Percentiles rank a stretch among this genome's conserved stretches.
These are phyloP conservation scores for Mortierella sp. DNA, from an alignment of 371 early-diverging fungal genomes.

Conservation along the genomic window DNA sequence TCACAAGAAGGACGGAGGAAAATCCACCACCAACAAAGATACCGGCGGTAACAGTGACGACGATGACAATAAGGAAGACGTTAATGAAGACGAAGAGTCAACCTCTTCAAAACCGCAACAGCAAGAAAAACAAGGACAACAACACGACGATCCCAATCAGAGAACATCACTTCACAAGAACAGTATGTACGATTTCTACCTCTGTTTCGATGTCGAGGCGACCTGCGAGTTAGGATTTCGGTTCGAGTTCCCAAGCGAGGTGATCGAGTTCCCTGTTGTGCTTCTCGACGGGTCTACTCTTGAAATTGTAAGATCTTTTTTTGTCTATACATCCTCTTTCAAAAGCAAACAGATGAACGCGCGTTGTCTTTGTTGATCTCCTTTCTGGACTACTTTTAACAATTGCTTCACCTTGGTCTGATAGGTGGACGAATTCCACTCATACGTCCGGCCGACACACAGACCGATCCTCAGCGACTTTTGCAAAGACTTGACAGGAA, in stretches of 20 bases:
- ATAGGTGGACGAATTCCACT: slow-evolving; percentile 79
- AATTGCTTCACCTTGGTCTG: not conserved
- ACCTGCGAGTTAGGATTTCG: slow-evolving; percentile 78
- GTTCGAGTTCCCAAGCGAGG: slow-evolving; percentile 78
- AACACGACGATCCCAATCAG: not conserved
- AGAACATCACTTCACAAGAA: slow-evolving; percentile 21
- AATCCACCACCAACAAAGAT: slow-evolving; percentile 6
- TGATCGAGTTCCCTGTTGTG: slow-evolving; percentile 90
- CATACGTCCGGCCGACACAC: slow-evolving; percentile 78
- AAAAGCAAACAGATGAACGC: not conserved
- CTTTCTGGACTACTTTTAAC: not conserved
- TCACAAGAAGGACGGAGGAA: slow-evolving; percentile 55
- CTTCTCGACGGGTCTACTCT: slow-evolving; percentile 72
- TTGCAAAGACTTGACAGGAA: slow-evolving; percentile 84
- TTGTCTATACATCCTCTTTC: not conserved
- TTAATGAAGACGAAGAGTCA: not conserved
- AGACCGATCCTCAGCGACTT: slow-evolving; percentile 79
- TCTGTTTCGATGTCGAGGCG: slow-evolving; percentile 88
- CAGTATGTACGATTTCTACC: slow-evolving; percentile 69
- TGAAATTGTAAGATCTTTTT: slow-evolving; percentile 66
- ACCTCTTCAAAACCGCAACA: not conserved
- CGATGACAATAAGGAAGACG: not conserved
- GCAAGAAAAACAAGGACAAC: not conserved
- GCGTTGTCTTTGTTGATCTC: not conserved
- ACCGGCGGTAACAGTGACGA: not conserved